These are phyloP conservation scores for Paraglomus occultum DNA, from an alignment of 192 early-diverging fungal genomes.

Conservation along the genomic window DNA sequence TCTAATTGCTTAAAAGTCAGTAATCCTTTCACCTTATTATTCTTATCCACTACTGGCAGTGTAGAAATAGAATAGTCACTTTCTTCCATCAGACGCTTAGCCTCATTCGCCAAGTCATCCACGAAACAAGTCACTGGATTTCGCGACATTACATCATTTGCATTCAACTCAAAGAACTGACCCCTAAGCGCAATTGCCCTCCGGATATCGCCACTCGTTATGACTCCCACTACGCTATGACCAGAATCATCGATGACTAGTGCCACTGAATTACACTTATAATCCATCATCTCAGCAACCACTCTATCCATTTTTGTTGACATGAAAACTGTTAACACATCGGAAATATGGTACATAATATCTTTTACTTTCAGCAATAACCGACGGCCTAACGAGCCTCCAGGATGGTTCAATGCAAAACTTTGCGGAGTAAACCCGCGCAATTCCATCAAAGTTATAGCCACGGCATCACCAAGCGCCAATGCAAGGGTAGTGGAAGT, in stretches of 20 bases:
- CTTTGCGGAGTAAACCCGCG: constrained; percentile 36
- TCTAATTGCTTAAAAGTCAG: not conserved
- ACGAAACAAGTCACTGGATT: constrained; percentile 30
- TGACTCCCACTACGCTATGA: constrained; percentile 34
- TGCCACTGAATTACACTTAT: constrained; percentile 32
- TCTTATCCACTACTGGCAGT: constrained; percentile 37
- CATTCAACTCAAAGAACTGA: constrained; percentile 35
- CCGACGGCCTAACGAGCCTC: constrained; percentile 40
- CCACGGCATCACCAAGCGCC: constrained; percentile 46
- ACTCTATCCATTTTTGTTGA: constrained; percentile 35
- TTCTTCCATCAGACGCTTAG: constrained; percentile 33
- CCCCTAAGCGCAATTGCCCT: constrained; percentile 33
- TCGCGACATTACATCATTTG: constrained; percentile 36
- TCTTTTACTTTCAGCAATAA: constrained; percentile 41
- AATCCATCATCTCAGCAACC: constrained; percentile 39
- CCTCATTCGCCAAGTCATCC: constrained; percentile 36
- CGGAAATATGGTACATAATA: constrained; percentile 26
- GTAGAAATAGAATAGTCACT: constrained; percentile 23
- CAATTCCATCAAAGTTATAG: constrained; percentile 37
- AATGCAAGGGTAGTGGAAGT: constrained; percentile 45
- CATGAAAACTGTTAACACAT: constrained; percentile 30
- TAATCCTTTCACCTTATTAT: constrained; percentile 27
- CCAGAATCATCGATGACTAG: constrained; percentile 34
- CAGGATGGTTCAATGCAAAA: constrained; percentile 49
- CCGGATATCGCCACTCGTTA: constrained; percentile 42